Conservation (phyloP, 805 yeast genomes). For the Wickerhamomyces subpelliculosus region DNA sequence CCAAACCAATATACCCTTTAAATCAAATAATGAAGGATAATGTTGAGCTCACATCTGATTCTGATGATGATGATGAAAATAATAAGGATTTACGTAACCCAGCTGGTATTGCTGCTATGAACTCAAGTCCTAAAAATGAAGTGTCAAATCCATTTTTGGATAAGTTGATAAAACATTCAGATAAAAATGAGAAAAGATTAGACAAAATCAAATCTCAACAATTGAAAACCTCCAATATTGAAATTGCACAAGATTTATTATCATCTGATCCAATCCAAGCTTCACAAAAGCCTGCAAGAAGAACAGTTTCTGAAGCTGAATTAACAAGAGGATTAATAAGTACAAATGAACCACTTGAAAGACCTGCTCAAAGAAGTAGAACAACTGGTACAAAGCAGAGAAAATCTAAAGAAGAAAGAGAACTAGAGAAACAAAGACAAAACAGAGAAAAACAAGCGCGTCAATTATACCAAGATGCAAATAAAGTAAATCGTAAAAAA, state of each 20-base stretch:
- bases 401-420: conserved; percentile 5
- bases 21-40: not conserved
- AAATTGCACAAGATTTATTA: not conserved
- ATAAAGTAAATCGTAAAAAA: conserved; percentile 35
- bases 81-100: no score
- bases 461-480: conserved; percentile 25
- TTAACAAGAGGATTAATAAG: not conserved
- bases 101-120: no score
- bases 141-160: not conserved
- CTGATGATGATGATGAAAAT: not conserved
- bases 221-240: no score
- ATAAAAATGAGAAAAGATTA: not conserved
- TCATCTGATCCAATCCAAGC: not conserved
- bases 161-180: not conserved
- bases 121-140: no score
- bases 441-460: conserved; percentile 6
- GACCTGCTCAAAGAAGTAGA: not conserved
- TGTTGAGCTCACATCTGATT: not conserved
- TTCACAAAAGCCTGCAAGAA: not conserved
- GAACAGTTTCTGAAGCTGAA: not conserved
- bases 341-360: not conserved
- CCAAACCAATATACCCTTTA: not conserved
- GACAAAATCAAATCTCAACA: no score
- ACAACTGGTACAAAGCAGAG: not conserved
- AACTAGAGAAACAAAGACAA: conserved; percentile 3